Evolutionary conservation across 768 basidiomycete genomes (phyloP).

Genomic region (Macrolepiota dolichaula): DNA sequence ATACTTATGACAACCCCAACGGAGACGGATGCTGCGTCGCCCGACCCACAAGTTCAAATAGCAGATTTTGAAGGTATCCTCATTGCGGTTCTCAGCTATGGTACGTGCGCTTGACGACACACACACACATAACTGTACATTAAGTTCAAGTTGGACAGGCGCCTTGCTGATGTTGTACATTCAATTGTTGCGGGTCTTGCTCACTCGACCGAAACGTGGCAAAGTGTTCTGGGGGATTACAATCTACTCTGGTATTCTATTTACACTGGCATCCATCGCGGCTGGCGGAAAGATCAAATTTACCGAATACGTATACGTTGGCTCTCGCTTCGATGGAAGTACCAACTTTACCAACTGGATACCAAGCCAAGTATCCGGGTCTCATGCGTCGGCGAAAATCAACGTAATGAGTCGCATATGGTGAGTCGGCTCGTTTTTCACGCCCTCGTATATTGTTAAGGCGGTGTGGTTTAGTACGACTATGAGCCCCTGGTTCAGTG

Average conservation of each 20-base stretch:
- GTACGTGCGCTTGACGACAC: conserved; percentile 16
- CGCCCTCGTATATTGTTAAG: neutral
- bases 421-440: conserved; percentile 17
- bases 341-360: conserved; percentile 4
- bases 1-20: neutral
- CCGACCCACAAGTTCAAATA: conserved; percentile 16
- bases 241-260: conserved; percentile 27
- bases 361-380: conserved; percentile 14
- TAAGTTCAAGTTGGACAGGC: conserved; percentile 19
- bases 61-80: conserved; percentile 32
- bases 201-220: conserved; percentile 32
- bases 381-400: conserved; percentile 18
- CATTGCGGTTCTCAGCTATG: conserved; percentile 31
- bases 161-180: conserved; percentile 37
- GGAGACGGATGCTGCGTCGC: neutral
- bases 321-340: conserved; percentile 12
- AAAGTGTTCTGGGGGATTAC: conserved; percentile 31
- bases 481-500: conserved; percentile 32
- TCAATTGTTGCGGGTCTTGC: conserved; percentile 31
- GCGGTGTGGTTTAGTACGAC: conserved; percentile 18
- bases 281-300: conserved; percentile 28
- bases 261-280: conserved; percentile 28
- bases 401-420: conserved; percentile 30
- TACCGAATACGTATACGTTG: conserved; percentile 27
- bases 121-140: neutral